A percentile compares a stretch with the other conserved stretches of the same genome.
Conservation (phyloP, 306 rosid species). For the Cucumis hystrix region DNA sequence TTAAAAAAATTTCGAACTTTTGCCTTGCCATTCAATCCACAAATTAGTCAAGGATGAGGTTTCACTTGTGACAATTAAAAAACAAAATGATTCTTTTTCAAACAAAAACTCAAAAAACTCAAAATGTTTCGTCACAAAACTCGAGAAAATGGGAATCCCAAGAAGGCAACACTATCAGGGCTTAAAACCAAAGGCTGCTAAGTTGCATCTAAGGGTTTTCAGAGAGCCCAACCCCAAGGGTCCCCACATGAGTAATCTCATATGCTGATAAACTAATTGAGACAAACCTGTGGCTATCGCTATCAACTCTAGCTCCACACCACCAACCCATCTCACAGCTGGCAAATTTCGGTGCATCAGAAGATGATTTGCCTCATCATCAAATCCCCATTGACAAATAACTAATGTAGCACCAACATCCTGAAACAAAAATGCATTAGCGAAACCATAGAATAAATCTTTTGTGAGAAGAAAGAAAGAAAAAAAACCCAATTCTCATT, state of each 20-base stretch:
- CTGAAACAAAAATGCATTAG: conserved; percentile 22
- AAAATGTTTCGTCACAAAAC: not conserved
- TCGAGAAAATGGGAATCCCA: not conserved
- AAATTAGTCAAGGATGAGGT: not conserved
- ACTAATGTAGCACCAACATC: conserved; percentile 94
- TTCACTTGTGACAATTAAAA: not conserved
- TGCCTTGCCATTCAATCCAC: not conserved
- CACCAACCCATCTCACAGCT: conserved; percentile 99
- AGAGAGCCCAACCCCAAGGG: not conserved
- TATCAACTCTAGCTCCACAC: conserved; percentile 95
- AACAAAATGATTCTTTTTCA: not conserved
- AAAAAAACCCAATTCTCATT: not conserved
- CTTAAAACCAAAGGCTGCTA: not conserved
- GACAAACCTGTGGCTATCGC: conserved; percentile 88
- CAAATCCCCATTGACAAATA: conserved; percentile 98
- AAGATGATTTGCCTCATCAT: conserved; percentile 98
- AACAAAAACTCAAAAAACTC: not conserved
- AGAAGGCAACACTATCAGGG: not conserved
- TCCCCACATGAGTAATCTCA: not conserved
- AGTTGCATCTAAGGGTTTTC: not conserved
- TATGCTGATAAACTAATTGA: conserved; percentile 8
- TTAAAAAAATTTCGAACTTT: too few relatives aligned
- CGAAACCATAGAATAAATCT: not conserved
- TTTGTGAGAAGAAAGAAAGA: not conserved
- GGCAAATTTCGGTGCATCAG: conserved; percentile 94